Evolutionary conservation across 441 rosid genomes (phyloP).

Genomic region (Gossypium gossypioides): DNA sequence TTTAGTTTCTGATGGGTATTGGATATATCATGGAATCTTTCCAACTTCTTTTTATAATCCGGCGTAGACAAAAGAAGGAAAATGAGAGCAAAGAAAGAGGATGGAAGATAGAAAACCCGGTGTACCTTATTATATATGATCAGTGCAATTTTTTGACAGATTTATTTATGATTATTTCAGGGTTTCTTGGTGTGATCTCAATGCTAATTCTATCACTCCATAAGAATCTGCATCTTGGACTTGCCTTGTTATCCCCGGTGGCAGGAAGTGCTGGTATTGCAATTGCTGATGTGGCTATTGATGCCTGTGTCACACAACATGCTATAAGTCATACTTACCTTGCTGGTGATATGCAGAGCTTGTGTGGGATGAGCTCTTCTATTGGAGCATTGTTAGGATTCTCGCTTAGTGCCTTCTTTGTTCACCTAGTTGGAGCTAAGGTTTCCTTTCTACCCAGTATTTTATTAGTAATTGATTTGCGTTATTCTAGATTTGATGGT

Average conservation of each 20-base stretch:
- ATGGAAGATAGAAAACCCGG: background rate
- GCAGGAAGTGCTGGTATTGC: conserved; percentile 57
- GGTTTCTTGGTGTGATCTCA: conserved; percentile 37
- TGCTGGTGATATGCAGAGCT: conserved; percentile 66
- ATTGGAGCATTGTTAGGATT: conserved; percentile 57
- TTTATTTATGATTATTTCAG: conserved; percentile 25
- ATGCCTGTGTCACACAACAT: conserved; percentile 64
- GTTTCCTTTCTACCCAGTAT: conserved; percentile 19
- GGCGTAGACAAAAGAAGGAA: too few species aligned
- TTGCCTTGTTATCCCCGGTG: conserved; percentile 40
- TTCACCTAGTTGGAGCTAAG: conserved; percentile 54
- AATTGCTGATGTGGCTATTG: conserved; percentile 66
- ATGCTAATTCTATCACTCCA: conserved; percentile 46
- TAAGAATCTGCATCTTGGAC: conserved; percentile 35
- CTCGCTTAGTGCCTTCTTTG: conserved; percentile 54
- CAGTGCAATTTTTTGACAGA: background rate
- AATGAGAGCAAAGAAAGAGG: background rate
- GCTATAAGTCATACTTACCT: conserved; percentile 52
- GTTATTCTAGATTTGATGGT: background rate
- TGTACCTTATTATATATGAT: background rate
- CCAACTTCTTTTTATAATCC: too few species aligned
- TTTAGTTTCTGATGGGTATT: background rate
- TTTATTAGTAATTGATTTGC: background rate
- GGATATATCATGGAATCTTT: too few species aligned
- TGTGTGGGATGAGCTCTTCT: conserved; percentile 63